These are phyloP conservation scores for Leccinum aurantiacum DNA, from an alignment of 768 basidiomycete species.

Conservation along the genomic window DNA sequence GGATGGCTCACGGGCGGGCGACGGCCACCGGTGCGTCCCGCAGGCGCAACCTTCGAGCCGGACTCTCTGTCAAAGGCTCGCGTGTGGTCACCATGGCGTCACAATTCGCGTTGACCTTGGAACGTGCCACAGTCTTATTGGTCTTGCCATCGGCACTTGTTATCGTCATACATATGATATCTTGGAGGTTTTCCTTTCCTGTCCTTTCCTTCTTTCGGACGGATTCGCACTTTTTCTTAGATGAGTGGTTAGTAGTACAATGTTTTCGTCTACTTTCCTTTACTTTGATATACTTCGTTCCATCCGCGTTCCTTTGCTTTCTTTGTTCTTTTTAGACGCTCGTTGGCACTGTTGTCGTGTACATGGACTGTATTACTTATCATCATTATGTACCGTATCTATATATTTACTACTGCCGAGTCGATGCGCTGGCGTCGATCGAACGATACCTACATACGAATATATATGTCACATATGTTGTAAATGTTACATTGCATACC, in stretches of 20 bases:
- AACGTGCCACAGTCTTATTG: not conserved
- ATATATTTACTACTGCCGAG: not conserved
- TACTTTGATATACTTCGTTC: not conserved
- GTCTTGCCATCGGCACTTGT: not conserved
- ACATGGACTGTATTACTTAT: not conserved
- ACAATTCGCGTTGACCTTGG: not conserved
- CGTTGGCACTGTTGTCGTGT: not conserved
- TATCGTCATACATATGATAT: not conserved
- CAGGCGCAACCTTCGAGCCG: not conserved
- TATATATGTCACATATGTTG: not conserved
- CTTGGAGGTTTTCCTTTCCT: not conserved
- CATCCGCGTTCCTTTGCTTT: not conserved
- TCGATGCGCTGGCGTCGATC: not conserved
- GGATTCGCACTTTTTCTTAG: not conserved
- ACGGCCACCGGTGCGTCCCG: slow-evolving; percentile 2
- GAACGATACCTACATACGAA: not conserved
- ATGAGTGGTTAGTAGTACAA: not conserved
- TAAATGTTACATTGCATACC: not conserved
- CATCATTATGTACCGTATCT: not conserved
- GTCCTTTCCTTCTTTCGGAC: not conserved
- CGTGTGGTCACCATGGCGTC: slow-evolving; percentile 20
- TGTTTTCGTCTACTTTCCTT: not conserved
- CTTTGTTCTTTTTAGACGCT: not conserved
- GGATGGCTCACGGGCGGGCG: slow-evolving; percentile 13
- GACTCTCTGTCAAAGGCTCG: slow-evolving; percentile 15